Evolutionary conservation across 2,329 filamentous ascomycete species (phyloP), one percentile per base, ranked within the genome.

Genomic region (Pseudocercospora pini-densiflorae): DNA sequence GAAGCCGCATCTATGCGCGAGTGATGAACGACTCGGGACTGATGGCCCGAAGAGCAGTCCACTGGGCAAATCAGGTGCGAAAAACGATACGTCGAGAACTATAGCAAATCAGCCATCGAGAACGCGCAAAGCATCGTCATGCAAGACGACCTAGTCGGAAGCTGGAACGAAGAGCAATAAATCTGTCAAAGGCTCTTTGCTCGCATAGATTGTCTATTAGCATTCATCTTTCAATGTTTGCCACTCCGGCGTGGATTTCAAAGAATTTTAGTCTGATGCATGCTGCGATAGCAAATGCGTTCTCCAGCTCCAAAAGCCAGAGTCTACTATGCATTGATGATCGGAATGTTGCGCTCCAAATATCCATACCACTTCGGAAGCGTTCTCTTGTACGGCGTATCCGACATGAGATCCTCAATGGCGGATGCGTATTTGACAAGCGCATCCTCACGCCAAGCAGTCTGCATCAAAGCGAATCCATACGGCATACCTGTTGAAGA

Each of bases 401-500:
- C 49, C 12, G 55, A 59, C 71, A 75, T 70, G 59, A 82, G 36
- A 68, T 83, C 79, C 65, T 84, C 81, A 58, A 81, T 79, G 2
- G 81, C 82, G 57, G 78, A 90, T 0, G 77, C 76, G 55, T 68
- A 75, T 61, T 70, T 74, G 19, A 78, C 68, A 9, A 78, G 70
- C 16, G 69, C 71, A 14, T 74, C 74, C 59, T 79, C 77, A 16
- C 71, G 70, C 61, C 71, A 78, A 3, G 77, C 76, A 16, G 75
- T 77, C 58, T 74, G 71, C 71, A 78, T 76, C 10, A 83, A 62
- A 31, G 76, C 80, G 5, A 84, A 66, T 0, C 81, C 81, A 67
- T 79, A 83, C 5, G 81, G 81, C 79, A 84, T 81, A 0, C 80
- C 80, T 3, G 72, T 79, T 5, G 75, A 78, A 8, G 77, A 70